Conservation (phyloP, 371 early-diverging fungal genomes). For the Syncephalastrum contaminatum region DNA sequence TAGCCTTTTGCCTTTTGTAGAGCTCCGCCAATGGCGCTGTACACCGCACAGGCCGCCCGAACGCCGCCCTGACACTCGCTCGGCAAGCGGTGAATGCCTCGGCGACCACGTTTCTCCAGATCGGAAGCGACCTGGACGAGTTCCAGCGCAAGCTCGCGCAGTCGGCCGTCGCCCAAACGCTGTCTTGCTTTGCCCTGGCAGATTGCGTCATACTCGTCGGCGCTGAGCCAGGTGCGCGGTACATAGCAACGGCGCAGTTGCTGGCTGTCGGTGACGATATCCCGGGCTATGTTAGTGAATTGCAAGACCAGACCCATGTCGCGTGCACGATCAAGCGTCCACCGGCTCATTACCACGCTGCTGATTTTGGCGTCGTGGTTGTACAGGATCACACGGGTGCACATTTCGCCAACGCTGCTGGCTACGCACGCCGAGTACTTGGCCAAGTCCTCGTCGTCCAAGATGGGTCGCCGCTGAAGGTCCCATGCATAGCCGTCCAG, state of each 20-base stretch:
- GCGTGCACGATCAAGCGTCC: slow-evolving; percentile 42
- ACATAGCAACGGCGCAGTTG: slow-evolving; percentile 51
- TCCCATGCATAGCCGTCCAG: slow-evolving; percentile 59
- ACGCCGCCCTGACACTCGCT: slow-evolving; percentile 39
- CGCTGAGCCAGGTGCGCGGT: slow-evolving; percentile 36
- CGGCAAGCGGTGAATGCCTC: slow-evolving; percentile 44
- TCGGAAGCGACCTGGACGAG: slow-evolving; percentile 26
- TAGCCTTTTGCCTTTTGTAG: slow-evolving; percentile 26
- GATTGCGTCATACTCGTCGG: slow-evolving; percentile 14
- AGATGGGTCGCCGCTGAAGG: slow-evolving; percentile 29
- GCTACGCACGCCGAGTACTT: slow-evolving; percentile 57
- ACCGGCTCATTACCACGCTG: slow-evolving; percentile 3
- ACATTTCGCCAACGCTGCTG: slow-evolving; percentile 61
- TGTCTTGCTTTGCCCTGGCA: slow-evolving; percentile 23
- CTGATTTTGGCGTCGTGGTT: not conserved
- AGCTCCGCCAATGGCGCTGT: slow-evolving; percentile 44
- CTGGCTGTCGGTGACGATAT: slow-evolving; percentile 59
- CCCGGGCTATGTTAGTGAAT: slow-evolving; percentile 59
- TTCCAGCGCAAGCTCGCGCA: slow-evolving; percentile 21
- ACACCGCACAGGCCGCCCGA: slow-evolving; percentile 51
- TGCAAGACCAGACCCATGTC: slow-evolving; percentile 64
- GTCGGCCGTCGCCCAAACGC: slow-evolving; percentile 20
- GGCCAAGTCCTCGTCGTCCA: slow-evolving; percentile 38
- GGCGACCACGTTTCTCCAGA: slow-evolving; percentile 22
- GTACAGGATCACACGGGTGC: slow-evolving; percentile 29